These are phyloP conservation scores for Starmerella bombicola DNA, from an alignment of 805 yeast species.

Conservation along the genomic window DNA sequence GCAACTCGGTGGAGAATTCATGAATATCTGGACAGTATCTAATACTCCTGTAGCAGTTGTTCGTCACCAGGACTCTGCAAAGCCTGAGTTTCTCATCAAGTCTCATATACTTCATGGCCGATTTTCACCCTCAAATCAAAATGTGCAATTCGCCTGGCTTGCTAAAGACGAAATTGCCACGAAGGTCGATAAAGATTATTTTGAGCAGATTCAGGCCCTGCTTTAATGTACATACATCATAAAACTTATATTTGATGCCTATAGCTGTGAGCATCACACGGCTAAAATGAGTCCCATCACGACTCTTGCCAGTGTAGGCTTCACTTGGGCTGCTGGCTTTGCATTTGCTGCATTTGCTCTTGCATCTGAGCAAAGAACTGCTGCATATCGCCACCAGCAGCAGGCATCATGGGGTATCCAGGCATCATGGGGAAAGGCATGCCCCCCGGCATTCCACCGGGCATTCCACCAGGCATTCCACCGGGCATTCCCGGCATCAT, in stretches of 20 bases:
- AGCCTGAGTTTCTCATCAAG: conserved; percentile 62
- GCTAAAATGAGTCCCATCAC: too few species aligned
- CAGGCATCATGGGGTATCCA: conserved; percentile 30
- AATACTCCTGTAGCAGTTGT: conserved; percentile 69
- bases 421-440: conserved; percentile 29
- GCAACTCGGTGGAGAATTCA: conserved; percentile 54
- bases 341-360: conserved; percentile 15
- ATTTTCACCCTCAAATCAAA: conserved; percentile 38
- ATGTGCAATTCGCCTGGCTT: conserved; percentile 62
- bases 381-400: conserved; percentile 19
- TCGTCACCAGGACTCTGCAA: conserved; percentile 27
- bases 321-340: conserved; percentile 8
- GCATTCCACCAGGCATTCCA: conserved; percentile 18
- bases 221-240: conserved; percentile 11
- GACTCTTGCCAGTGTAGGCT: too few species aligned
- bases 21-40: conserved; percentile 88
- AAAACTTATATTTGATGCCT: not conserved
- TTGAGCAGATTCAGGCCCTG: conserved; percentile 19
- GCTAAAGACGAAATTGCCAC: conserved; percentile 62
- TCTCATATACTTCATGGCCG: conserved; percentile 80
- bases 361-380: conserved; percentile 22
- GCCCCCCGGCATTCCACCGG: conserved; percentile 19
- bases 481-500: conserved; percentile 22
- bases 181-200: conserved; percentile 44
- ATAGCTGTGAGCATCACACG: too few species aligned